phyloP scores from a whole-genome alignment of 2,329 filamentous ascomycete genomes.

The Botryosphaeria dothidea region DNA sequence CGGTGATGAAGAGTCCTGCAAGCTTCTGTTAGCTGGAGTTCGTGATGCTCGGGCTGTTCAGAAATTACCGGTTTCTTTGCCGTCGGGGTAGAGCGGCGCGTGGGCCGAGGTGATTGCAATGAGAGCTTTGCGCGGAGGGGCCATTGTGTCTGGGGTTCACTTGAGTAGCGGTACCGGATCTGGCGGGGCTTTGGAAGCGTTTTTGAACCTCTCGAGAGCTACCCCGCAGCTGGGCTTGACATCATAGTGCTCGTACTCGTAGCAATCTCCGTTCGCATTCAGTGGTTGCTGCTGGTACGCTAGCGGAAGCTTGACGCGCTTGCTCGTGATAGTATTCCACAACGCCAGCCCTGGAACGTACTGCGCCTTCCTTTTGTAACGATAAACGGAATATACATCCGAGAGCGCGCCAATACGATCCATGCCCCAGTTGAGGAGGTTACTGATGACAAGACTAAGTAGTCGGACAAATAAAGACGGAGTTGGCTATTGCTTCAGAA shows the following conservation, averaged over 20 bases:
- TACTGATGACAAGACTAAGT: too few relatives aligned
- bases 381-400: too few relatives aligned
- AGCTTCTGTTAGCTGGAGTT: not conserved
- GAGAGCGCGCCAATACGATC: too few relatives aligned
- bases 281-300: not conserved
- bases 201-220: not conserved
- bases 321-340: too few relatives aligned
- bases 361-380: too few relatives aligned
- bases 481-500: too few relatives aligned
- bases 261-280: not conserved
- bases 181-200: not conserved
- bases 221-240: not conserved
- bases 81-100: constrained; percentile 38
- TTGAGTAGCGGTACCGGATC: too few relatives aligned
- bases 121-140: constrained; percentile 42
- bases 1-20: constrained; percentile 44
- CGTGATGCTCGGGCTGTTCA: too few relatives aligned
- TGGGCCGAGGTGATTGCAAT: constrained; percentile 47
- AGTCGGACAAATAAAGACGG: too few relatives aligned
- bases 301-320: not conserved
- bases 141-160: not conserved
- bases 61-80: constrained; percentile 40
- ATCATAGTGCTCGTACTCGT: not conserved
- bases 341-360: too few relatives aligned
- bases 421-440: too few relatives aligned